These are phyloP conservation scores for Fusarium mundagurra DNA, from an alignment of 2,329 filamentous ascomycete species.

Conservation along the genomic window DNA sequence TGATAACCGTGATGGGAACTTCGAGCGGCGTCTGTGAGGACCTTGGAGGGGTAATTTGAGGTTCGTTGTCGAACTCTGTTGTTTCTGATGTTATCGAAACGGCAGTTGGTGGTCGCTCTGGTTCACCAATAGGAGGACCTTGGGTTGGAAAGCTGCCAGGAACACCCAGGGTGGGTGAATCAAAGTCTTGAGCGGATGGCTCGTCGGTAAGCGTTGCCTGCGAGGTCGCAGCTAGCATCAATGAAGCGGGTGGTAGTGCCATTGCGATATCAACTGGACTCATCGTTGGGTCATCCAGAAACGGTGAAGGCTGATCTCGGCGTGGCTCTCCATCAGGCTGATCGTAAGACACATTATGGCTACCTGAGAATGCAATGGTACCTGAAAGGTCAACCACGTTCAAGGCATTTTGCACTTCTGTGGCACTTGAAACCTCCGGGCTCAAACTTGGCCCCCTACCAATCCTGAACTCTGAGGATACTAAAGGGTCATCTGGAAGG, in stretches of 20 bases:
- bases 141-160: constrained; percentile 68
- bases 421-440: neutral
- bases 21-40: constrained; percentile 45
- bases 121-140: constrained; percentile 51
- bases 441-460: neutral
- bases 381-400: constrained; percentile 22
- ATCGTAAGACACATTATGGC: constrained; percentile 12
- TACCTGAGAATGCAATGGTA: constrained; percentile 5
- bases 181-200: constrained; percentile 46
- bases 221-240: constrained; percentile 26
- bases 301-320: constrained; percentile 27
- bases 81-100: constrained; percentile 67
- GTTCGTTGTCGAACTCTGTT: constrained; percentile 79
- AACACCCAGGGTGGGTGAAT: constrained; percentile 74
- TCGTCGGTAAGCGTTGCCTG: constrained; percentile 18
- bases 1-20: constrained; percentile 41
- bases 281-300: constrained; percentile 33
- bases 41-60: constrained; percentile 66
- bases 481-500: constrained; percentile 25
- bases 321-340: constrained; percentile 14
- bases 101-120: constrained; percentile 66
- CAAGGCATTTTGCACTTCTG: constrained; percentile 28
- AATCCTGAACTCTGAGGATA: neutral
- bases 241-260: constrained; percentile 37
- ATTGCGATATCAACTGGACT: constrained; percentile 35